Evolutionary conservation across 306 rosid species (phyloP).

Genomic region (Benincasa hispida): DNA sequence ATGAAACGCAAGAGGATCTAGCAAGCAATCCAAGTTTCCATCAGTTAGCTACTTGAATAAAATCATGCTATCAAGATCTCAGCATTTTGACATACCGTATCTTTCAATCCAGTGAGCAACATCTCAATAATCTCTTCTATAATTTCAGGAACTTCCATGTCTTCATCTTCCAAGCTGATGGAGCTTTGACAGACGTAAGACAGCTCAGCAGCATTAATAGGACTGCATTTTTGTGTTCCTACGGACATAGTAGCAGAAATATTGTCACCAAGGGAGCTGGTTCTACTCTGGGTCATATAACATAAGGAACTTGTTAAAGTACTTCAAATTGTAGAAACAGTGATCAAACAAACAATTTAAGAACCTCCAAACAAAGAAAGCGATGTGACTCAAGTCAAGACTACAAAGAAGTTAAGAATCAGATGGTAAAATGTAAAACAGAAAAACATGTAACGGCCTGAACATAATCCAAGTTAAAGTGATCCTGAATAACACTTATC

Average conservation of each 20-base stretch:
- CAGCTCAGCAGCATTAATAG: conserved; percentile 17
- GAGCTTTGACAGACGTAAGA: conserved; percentile 19
- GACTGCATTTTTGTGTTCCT: conserved; percentile 23
- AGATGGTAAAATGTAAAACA: neutral
- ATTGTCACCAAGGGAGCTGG: conserved; percentile 42
- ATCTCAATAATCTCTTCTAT: conserved; percentile 95
- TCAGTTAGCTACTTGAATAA: neutral
- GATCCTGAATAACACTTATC: neutral
- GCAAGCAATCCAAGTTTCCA: neutral
- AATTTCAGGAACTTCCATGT: conserved; percentile 81
- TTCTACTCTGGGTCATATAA: conserved; percentile 53
- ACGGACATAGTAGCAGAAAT: conserved; percentile 32
- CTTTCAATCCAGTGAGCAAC: conserved; percentile 79
- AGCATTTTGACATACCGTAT: conserved; percentile 66
- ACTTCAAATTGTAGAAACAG: neutral
- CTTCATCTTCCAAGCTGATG: conserved; percentile 51
- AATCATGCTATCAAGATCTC: conserved; percentile 27
- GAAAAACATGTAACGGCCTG: neutral
- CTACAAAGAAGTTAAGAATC: neutral
- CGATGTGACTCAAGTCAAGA: neutral
- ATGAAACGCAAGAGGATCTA: neutral
- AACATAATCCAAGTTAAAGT: neutral
- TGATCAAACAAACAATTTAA: neutral
- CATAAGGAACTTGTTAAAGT: conserved; percentile 10
- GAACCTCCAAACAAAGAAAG: neutral